Evolutionary conservation across 257 asterid genomes (phyloP).

Genomic region (Gynochthodes officinalis): DNA sequence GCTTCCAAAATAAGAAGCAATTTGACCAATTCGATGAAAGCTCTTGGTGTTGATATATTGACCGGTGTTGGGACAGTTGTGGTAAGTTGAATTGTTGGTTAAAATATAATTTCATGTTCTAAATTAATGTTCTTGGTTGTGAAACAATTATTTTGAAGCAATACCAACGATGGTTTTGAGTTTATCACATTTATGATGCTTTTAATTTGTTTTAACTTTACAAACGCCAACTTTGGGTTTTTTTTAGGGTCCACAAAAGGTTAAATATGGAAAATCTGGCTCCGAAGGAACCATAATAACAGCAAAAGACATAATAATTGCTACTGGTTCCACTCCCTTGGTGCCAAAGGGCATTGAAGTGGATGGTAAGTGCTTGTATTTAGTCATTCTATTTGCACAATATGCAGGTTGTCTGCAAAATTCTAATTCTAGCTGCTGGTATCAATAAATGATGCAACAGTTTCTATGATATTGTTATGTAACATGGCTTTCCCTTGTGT

Average conservation of each 20-base stretch:
- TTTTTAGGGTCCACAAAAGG: constrained; percentile 89
- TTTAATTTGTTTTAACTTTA: background rate
- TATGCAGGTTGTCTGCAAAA: constrained; percentile 2
- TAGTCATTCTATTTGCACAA: constrained; percentile 16
- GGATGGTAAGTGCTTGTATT: constrained; percentile 65
- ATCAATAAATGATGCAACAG: background rate
- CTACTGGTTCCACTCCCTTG: constrained; percentile 86
- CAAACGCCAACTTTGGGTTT: background rate
- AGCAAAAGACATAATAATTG: constrained; percentile 88
- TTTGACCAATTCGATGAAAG: constrained; percentile 85
- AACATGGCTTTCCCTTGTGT: background rate
- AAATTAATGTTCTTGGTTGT: background rate
- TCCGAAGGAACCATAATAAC: constrained; percentile 61
- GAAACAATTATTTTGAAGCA: background rate
- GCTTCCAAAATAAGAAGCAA: constrained; percentile 84
- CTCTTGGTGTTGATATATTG: constrained; percentile 95
- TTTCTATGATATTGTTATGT: background rate
- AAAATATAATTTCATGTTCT: background rate
- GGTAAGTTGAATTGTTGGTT: constrained; percentile 42
- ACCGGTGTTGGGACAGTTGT: constrained; percentile 79
- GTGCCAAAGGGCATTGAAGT: constrained; percentile 97
- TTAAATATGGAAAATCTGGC: constrained; percentile 67
- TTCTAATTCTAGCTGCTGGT: constrained; percentile 6
- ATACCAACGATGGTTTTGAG: background rate
- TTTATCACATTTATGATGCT: background rate